phyloP scores from a whole-genome alignment of 1,139 yeast genomes.

The Candida albicans region DNA sequence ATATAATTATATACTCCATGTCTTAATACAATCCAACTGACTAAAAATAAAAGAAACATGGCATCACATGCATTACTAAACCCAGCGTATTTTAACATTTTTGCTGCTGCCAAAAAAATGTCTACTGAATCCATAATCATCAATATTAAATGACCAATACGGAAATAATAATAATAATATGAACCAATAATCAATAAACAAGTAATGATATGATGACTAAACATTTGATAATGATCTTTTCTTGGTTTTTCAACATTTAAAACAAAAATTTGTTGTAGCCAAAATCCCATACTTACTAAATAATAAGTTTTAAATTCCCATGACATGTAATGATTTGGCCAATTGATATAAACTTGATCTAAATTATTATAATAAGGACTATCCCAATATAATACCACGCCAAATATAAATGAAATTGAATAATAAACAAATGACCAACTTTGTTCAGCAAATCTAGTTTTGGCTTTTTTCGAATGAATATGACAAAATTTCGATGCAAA shows the following conservation, averaged over 20 bases:
- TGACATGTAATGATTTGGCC: conserved; percentile 69
- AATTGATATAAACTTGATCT: conserved; percentile 61
- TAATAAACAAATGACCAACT: conserved; percentile 77
- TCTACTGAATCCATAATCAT: conserved; percentile 85
- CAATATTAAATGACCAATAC: conserved; percentile 78
- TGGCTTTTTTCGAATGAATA: conserved; percentile 51
- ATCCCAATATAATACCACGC: conserved; percentile 55
- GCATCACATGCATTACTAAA: conserved; percentile 60
- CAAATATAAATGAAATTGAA: conserved; percentile 53
- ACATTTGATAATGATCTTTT: conserved; percentile 85
- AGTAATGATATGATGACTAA: conserved; percentile 84
- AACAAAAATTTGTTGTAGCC: conserved; percentile 80
- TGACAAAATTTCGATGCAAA: conserved; percentile 48
- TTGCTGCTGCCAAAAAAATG: conserved; percentile 68
- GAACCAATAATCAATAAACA: conserved; percentile 67
- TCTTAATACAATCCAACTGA: conserved; percentile 69
- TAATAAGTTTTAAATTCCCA: conserved; percentile 66
- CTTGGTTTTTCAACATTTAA: conserved; percentile 75
- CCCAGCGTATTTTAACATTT: conserved; percentile 74
- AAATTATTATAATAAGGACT: conserved; percentile 63
- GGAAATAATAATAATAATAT: conserved; percentile 67
- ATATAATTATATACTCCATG: conserved; percentile 76
- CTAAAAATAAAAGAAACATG: conserved; percentile 65
- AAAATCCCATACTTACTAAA: conserved; percentile 66
- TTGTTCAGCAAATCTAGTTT: conserved; percentile 79